Conservation (phyloP, 2,329 filamentous ascomycete genomes). For the Xylaria sp. region DNA sequence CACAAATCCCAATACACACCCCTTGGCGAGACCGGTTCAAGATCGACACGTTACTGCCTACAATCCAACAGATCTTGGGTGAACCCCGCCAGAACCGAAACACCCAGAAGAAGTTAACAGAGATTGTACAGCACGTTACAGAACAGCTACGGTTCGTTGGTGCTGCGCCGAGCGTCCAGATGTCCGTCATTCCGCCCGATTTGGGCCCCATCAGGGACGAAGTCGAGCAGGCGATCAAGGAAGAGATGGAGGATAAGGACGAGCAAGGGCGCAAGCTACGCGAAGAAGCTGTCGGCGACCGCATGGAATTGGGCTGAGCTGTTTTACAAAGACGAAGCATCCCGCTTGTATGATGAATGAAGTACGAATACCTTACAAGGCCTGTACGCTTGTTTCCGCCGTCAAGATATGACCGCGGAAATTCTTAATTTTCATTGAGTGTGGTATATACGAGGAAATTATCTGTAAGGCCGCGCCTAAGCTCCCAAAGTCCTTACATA, state of each 20-base stretch:
- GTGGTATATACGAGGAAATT: neutral
- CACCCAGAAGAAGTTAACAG: slow-evolving; percentile 76
- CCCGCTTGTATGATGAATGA: neutral
- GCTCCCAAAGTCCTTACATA: neutral
- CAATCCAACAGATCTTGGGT: slow-evolving; percentile 76
- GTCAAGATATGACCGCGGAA: neutral
- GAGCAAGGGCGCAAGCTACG: slow-evolving; percentile 63
- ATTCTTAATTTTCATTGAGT: neutral
- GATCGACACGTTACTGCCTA: slow-evolving; percentile 87
- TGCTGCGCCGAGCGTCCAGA: slow-evolving; percentile 87
- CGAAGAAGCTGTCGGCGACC: slow-evolving; percentile 67
- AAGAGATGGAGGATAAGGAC: slow-evolving; percentile 70
- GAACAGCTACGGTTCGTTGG: slow-evolving; percentile 90
- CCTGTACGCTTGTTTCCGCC: neutral
- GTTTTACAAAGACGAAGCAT: neutral
- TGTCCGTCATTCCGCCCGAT: slow-evolving; percentile 82
- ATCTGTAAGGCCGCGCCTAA: neutral
- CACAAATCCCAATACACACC: slow-evolving; percentile 80
- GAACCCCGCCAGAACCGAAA: slow-evolving; percentile 83
- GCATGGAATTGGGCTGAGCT: slow-evolving; percentile 60
- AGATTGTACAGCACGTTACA: slow-evolving; percentile 80
- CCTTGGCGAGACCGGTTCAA: slow-evolving; percentile 91
- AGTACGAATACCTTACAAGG: neutral
- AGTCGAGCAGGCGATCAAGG: slow-evolving; percentile 74
- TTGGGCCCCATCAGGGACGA: slow-evolving; percentile 74